phyloP scores from a whole-genome alignment of 2,329 filamentous ascomycete genomes.

The Aspergillus fructus region DNA sequence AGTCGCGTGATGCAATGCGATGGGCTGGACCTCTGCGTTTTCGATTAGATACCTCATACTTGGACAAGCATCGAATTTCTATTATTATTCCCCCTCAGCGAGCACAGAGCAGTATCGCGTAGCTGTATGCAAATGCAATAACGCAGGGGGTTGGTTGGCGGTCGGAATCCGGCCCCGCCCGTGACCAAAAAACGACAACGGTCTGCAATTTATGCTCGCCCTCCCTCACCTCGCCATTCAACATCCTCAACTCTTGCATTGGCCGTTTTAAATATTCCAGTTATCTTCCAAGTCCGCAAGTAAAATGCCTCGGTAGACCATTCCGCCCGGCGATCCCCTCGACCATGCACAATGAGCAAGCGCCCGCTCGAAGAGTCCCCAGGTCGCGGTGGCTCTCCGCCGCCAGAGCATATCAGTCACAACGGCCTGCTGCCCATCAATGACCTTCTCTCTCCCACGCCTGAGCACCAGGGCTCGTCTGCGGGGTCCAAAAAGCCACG shows the following conservation, averaged over 20 bases:
- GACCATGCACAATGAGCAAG: constrained; percentile 40
- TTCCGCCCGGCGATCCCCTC: neutral
- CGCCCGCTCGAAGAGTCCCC: constrained; percentile 33
- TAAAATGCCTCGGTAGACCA: neutral
- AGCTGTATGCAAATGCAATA: neutral
- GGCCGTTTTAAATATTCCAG: neutral
- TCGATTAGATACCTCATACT: neutral
- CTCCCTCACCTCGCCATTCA: neutral
- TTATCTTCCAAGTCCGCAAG: neutral
- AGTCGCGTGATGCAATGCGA: neutral
- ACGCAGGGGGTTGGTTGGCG: constrained; percentile 1
- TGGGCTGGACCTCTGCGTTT: neutral
- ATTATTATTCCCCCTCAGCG: neutral
- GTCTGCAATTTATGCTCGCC: neutral
- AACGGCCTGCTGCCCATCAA: constrained; percentile 32
- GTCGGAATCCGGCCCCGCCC: constrained; percentile 9
- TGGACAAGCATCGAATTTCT: neutral
- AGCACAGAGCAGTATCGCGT: neutral
- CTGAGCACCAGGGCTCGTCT: constrained; percentile 30
- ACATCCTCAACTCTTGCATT: neutral
- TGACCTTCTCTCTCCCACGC: constrained; percentile 36
- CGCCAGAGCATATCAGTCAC: constrained; percentile 24
- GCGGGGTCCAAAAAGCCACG: constrained; percentile 33
- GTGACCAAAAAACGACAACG: constrained; percentile 3
- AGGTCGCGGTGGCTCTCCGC: constrained; percentile 25